Base-by-base conservation (phyloP, 2,329 filamentous ascomycete genomes). In the Fusarium avenaceum region DNA sequence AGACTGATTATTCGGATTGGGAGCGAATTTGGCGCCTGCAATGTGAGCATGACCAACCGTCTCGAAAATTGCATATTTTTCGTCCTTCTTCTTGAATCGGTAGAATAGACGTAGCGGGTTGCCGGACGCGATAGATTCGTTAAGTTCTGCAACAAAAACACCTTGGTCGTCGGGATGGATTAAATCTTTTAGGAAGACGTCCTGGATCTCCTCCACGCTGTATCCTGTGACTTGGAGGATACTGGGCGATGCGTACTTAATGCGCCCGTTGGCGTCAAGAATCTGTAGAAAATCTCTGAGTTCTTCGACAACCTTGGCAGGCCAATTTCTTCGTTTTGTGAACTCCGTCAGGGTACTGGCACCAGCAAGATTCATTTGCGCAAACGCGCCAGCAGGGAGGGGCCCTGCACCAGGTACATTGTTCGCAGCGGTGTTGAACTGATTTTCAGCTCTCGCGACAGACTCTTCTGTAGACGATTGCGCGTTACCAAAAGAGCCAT, bases 41-140 rank as follows among this genome's bases (percentile, higher is more conserved):
- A 97, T 90, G 80, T 98, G 95, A 14, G 94, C 92, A 76, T 97
- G 95, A 49, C 95, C 95, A 71, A 95, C 90, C n/a, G 92, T 90
- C 80, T 98, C 95, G 76, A 98, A 93, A 56, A 97, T 92, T 67
- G 86, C 84, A 76, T 91, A 96, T 3, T 84, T 84, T 22, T 88
- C 89, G 75, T 96, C 92, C 73, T 85, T 85, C 70, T 89, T 88
- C 78, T 89, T 92, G 75, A 97, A 89, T 49, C 95, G 90, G 77
- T 96, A 96, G 82, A 96, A 97, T 77, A 97, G 89, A 60, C 92
- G 91, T 65, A 97, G 80, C 6, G 89, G 84, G 70, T 92, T 90
- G n/a, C 91, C 92, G 9, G 89, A 92, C 3, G 92, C 90, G 67
- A 97, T 95, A 17, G 91, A 92, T 77, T 97, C 93, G 77, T 96